Evolutionary conservation across 1,139 yeast species (phyloP), one percentile per base, ranked within the genome.

Genomic region (Schizosaccharomyces versatilis): DNA sequence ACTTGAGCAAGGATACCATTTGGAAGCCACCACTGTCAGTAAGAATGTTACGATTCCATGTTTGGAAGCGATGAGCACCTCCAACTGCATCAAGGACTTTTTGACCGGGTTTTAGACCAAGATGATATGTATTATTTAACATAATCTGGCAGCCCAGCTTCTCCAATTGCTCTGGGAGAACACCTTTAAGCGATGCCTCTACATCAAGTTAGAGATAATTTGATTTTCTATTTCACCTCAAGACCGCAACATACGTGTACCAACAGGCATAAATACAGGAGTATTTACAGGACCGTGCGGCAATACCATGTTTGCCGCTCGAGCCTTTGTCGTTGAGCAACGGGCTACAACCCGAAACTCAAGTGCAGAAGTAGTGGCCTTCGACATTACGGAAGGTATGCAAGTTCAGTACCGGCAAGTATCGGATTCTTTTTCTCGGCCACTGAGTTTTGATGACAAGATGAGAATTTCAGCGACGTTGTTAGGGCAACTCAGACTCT

Each of bases 151-250:
- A 71, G 47, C 68, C 72, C 39, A 71, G 63, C 51, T 63, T 65
- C 7, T 64, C 65, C 38, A 71, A 66, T 61, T 71, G 74, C 55
- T 69, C 69, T 9, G 71, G 68, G 2, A 73, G 71, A 40, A 71
- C 61, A n/a, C 74, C 74, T 59, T 71, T 71, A 42, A 71, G 64
- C 5, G 73, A 65, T 5, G 74, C 74, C 62, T 71, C 73, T 24
- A 38, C 9, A 32, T 24, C 5, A n/a, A 6, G 38, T 36, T 49
- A 52, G 36, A 36, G 19, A 17, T 19, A 9, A 39, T 41, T 5
- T 12, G 38, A 17, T 19, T 14, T n/a, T 14, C 32, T 10, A 2
- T 6, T 39, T 8, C 7, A 12, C 3, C 3, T 7, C 19, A 41
- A 32, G n/a, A 24, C 6, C 40, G 32, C n/a, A 32, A 36, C 54